A percentile compares a stretch with the other conserved stretches of the same genome.
These are phyloP conservation scores for Leishmania lainsoni DNA, from an alignment of 208 protist genomes.

Conservation along the genomic window DNA sequence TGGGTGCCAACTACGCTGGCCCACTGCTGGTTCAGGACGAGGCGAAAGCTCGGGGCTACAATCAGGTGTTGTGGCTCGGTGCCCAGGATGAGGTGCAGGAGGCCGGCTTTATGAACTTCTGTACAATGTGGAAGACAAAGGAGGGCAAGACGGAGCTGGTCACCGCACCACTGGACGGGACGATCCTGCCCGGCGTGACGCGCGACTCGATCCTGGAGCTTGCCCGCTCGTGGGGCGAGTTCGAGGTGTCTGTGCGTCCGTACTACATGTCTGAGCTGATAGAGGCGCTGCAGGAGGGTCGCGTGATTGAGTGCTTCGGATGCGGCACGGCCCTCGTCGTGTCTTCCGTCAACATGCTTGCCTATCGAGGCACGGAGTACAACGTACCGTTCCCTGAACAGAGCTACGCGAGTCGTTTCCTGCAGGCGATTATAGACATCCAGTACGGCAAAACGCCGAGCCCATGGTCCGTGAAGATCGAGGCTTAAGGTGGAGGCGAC, in stretches of 20 bases:
- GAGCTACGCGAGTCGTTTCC: constrained; percentile 56
- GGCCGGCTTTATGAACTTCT: constrained; percentile 98
- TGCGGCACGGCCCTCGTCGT: constrained; percentile 97
- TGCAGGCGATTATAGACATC: constrained; percentile 63
- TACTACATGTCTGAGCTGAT: constrained; percentile 91
- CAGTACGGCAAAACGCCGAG: constrained; percentile 65
- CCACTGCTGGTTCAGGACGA: constrained; percentile 86
- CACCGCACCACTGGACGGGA: constrained; percentile 95
- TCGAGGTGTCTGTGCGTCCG: constrained; percentile 83
- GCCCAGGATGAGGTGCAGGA: constrained; percentile 94
- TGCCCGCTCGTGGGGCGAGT: constrained; percentile 77
- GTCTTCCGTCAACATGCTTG: constrained; percentile 89
- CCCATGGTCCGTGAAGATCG: constrained; percentile 52
- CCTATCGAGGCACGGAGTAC: constrained; percentile 75
- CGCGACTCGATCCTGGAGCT: constrained; percentile 95
- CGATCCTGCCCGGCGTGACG: constrained; percentile 96
- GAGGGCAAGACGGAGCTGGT: constrained; percentile 88
- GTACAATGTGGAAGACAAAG: constrained; percentile 88
- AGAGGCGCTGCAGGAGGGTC: constrained; percentile 75
- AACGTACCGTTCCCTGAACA: constrained; percentile 48
- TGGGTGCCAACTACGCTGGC: constrained; percentile 94
- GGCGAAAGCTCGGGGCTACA: constrained; percentile 91
- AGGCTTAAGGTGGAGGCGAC: constrained; percentile 11
- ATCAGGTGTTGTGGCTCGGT: constrained; percentile 98
- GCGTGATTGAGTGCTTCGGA: constrained; percentile 96